Conservation (phyloP, 768 basidiomycete genomes). For the Tylopilus subfusipes region DNA sequence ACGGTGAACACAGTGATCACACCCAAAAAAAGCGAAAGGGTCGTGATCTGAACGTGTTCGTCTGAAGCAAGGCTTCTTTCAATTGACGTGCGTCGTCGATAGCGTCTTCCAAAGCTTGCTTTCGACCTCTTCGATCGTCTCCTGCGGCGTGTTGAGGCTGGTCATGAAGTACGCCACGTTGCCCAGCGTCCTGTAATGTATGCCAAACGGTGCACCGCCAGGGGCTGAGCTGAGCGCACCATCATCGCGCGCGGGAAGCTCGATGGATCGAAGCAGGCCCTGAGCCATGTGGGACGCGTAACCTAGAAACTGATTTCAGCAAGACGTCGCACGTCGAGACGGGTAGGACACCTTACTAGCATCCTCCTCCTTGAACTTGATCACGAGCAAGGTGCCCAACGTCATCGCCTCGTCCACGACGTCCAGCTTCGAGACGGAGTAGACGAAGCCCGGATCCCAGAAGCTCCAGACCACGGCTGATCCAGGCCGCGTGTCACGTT, state of each 20-base stretch:
- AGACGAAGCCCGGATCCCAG: slow-evolving; percentile 77
- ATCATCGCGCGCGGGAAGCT: slow-evolving; percentile 24
- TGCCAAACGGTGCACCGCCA: slow-evolving; percentile 55
- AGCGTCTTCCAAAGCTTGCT: slow-evolving; percentile 52
- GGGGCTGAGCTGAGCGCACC: slow-evolving; percentile 40
- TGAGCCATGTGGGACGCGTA: slow-evolving; percentile 67
- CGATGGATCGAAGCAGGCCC: slow-evolving; percentile 51
- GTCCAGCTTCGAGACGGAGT: slow-evolving; percentile 50
- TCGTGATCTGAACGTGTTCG: not conserved
- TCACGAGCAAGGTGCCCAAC: slow-evolving; percentile 78
- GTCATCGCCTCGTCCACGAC: slow-evolving; percentile 78
- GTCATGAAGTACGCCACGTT: slow-evolving; percentile 93
- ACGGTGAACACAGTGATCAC: not conserved
- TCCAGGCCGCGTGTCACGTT: not conserved
- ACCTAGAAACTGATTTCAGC: slow-evolving; percentile 31
- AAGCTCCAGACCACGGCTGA: slow-evolving; percentile 68
- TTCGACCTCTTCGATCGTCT: slow-evolving; percentile 57
- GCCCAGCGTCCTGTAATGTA: slow-evolving; percentile 87
- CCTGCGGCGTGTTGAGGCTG: slow-evolving; percentile 67
- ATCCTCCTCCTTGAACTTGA: slow-evolving; percentile 61
- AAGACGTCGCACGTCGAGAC: not conserved
- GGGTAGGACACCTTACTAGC: slow-evolving; percentile 43
- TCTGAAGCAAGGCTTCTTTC: not conserved
- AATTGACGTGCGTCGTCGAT: not conserved
- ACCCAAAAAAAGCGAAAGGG: not conserved